A percentile compares a stretch with the other conserved stretches of the same genome.
phyloP scores from a whole-genome alignment of 371 early-diverging fungal species.

The Mortierella sp. region DNA sequence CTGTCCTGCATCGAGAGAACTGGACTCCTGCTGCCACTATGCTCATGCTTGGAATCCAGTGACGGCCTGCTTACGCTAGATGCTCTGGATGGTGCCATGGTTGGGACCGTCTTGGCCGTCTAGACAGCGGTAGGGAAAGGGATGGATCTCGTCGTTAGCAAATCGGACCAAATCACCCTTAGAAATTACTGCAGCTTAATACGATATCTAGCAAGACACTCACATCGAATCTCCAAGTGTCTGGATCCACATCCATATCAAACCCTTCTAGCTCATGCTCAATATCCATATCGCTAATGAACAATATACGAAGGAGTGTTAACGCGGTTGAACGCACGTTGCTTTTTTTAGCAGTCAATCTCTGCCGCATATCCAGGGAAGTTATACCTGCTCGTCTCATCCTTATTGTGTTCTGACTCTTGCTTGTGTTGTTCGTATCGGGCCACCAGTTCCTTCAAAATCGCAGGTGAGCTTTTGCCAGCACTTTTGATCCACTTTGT shows the following conservation, averaged over 20 bases:
- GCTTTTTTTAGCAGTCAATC: not conserved
- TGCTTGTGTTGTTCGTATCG: slow-evolving; percentile 64
- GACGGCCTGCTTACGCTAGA: slow-evolving; percentile 41
- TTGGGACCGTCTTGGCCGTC: slow-evolving; percentile 40
- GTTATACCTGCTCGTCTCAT: slow-evolving; percentile 54
- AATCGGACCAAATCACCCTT: too few relatives aligned
- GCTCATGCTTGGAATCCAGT: slow-evolving; percentile 30
- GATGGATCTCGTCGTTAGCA: not conserved
- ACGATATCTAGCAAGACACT: slow-evolving; percentile 1
- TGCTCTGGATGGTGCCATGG: slow-evolving; percentile 28
- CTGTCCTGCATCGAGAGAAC: slow-evolving; percentile 42
- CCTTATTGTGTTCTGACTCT: slow-evolving; percentile 45
- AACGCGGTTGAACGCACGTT: not conserved
- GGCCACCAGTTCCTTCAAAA: slow-evolving; percentile 62
- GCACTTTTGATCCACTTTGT: slow-evolving; percentile 67
- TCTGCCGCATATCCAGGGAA: not conserved
- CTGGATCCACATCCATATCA: slow-evolving; percentile 53
- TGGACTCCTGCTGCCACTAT: slow-evolving; percentile 20
- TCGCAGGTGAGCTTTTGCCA: slow-evolving; percentile 58
- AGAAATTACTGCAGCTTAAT: too few relatives aligned
- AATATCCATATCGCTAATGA: slow-evolving; percentile 42
- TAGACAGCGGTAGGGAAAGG: not conserved
- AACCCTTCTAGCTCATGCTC: slow-evolving; percentile 52
- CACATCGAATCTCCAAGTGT: slow-evolving; percentile 55
- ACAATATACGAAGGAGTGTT: not conserved